These are phyloP conservation scores for Colletotrichum sp. DNA, from an alignment of 2,329 filamentous ascomycete species.

Conservation along the genomic window DNA sequence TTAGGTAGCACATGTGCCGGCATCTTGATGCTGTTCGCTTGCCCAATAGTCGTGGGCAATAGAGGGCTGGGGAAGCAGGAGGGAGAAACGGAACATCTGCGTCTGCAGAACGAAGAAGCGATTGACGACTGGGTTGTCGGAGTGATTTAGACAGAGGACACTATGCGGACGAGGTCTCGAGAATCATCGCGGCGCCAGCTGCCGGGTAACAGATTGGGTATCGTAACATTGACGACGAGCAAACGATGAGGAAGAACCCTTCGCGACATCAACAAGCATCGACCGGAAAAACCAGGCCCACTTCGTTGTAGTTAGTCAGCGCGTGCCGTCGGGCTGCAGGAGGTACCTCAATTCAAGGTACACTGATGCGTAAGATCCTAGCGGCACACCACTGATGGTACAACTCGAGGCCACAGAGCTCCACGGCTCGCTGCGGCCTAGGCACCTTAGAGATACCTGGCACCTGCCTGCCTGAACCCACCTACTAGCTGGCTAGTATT, in stretches of 20 bases:
- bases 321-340: no score
- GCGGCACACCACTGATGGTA: not conserved
- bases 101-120: not conserved
- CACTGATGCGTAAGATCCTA: not conserved
- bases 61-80: not conserved
- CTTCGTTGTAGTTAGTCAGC: not conserved
- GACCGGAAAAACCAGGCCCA: not conserved
- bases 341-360: not conserved
- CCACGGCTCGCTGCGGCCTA: not conserved
- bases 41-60: not conserved
- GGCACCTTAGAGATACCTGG: no score
- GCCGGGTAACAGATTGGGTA: not conserved
- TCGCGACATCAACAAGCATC: not conserved
- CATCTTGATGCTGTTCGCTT: slow-evolving; percentile 11
- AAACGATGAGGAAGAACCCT: not conserved
- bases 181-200: not conserved
- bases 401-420: not conserved
- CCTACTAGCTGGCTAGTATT: no score
- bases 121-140: not conserved
- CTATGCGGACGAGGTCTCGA: not conserved
- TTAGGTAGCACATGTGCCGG: slow-evolving; percentile 25
- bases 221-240: not conserved
- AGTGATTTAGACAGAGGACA: not conserved
- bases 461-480: no score
- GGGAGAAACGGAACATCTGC: not conserved